Conservation (phyloP, 257 asterid genomes). For the Linaria vulgaris region DNA sequence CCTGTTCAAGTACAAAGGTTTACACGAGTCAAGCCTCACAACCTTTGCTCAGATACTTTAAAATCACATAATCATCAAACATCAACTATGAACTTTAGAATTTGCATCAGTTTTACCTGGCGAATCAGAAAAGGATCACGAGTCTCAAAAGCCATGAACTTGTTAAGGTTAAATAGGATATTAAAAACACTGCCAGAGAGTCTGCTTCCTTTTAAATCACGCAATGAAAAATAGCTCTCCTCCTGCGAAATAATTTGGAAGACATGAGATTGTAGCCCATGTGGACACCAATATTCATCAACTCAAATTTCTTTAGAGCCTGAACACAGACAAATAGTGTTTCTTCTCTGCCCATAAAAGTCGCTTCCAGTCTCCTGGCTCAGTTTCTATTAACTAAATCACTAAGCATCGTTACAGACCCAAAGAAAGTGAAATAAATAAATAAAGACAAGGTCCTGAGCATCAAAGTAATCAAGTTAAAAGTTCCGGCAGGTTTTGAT, state of each 20-base stretch:
- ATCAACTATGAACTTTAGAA: too few relatives aligned
- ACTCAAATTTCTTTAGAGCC: slow-evolving; percentile 16
- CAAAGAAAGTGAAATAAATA: too few relatives aligned
- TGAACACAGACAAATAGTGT: slow-evolving; percentile 6
- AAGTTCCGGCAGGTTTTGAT: slow-evolving; percentile 16
- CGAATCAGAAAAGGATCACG: slow-evolving; percentile 98
- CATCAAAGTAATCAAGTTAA: slow-evolving; percentile 16
- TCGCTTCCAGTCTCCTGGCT: slow-evolving; percentile 13
- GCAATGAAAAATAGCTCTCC: slow-evolving; percentile 74
- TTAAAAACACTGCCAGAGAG: slow-evolving; percentile 92
- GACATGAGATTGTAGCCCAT: slow-evolving; percentile 1
- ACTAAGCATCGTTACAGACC: neutral
- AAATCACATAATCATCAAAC: neutral
- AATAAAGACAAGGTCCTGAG: too few relatives aligned
- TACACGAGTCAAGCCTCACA: too few relatives aligned
- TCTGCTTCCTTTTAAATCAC: slow-evolving; percentile 84
- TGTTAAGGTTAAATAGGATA: slow-evolving; percentile 94
- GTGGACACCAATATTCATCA: slow-evolving; percentile 1
- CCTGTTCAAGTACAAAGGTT: slow-evolving; percentile 47
- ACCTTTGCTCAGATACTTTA: too few relatives aligned
- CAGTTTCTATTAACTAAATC: slow-evolving; percentile 11
- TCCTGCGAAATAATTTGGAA: slow-evolving; percentile 52
- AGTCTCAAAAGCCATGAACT: slow-evolving; percentile 99
- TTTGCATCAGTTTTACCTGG: slow-evolving; percentile 55
- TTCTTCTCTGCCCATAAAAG: neutral